Evolutionary conservation across 2,329 filamentous ascomycete species (phyloP), one percentile per base, ranked within the genome.

Genomic region (Orbilia quercus): DNA sequence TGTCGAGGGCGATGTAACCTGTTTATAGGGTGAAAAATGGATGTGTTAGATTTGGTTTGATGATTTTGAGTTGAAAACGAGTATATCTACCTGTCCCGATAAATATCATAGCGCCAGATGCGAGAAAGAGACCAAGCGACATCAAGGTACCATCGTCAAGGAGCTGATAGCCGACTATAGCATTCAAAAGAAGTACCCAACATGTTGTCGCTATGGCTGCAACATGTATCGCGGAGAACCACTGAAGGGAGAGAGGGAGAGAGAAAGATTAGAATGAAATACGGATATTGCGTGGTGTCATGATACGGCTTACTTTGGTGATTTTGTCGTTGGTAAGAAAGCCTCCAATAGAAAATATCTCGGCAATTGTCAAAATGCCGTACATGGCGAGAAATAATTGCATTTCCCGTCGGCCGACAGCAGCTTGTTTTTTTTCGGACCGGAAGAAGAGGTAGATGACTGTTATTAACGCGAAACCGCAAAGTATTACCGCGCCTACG

Each of bases 401-500:
- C 87, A 99, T 98, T 82, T 99, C 95, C 81, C 95, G 91, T 83
- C 95, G 86, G 72, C 95, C 95, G 51, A 99, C 95, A 64, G 95
- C 95, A 64, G 95, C 95, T 81, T 90, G 89, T 83, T 99, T 98
- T 80, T 86, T 87, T 78, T 98, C 91, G 18, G 95, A 96, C 76
- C 88, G 86, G 82, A 90, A 87, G 80, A 98, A 78, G 67, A 99
- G 83, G 77, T 90, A 88, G 9, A 83, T 79, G 2, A 90, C 84
- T 7, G 86, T 82, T 20, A 87, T 78, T 77, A 99, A 93, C 42
- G 93, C 91, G 75, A 96, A 80, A 75, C 85, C 91, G 75, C 87
- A 90, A 42, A 98, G 81, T 48, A 99, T 77, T 79, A 99, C 96
- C 6, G 93, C 96, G n/a, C 95, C 90, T 92, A 77, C 16, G 14